These are phyloP conservation scores for Plectosphaerella cucumerina DNA, from an alignment of 2,329 filamentous ascomycete genomes.

Conservation along the genomic window DNA sequence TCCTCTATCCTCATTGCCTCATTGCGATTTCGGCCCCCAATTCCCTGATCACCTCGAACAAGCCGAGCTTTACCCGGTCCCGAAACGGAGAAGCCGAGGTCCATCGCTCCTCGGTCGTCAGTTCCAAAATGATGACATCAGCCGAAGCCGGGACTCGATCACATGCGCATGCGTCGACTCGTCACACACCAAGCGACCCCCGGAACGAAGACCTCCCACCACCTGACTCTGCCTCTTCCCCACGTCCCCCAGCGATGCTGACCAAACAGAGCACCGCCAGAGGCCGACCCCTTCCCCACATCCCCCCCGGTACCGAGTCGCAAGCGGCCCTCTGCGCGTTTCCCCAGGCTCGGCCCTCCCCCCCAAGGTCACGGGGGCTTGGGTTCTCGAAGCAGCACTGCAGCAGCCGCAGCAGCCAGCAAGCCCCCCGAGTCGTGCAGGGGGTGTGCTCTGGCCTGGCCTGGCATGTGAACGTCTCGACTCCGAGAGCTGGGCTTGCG, in stretches of 20 bases:
- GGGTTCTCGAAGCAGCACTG: background rate
- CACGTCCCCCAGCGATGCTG: background rate
- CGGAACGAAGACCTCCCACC: background rate
- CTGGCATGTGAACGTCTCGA: constrained; percentile 3
- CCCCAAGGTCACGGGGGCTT: background rate
- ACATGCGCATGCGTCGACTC: background rate
- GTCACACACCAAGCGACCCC: no score
- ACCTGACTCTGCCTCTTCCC: background rate
- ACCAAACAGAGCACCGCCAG: background rate
- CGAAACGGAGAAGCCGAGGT: background rate
- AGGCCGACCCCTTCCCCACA: background rate
- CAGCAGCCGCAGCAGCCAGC: no score
- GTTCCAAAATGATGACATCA: background rate
- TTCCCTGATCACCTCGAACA: no score
- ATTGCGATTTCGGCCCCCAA: no score
- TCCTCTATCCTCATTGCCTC: no score
- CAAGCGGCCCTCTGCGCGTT: background rate
- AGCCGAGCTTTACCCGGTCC: background rate
- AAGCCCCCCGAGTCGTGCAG: background rate
- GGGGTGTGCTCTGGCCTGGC: background rate
- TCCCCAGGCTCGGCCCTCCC: no score
- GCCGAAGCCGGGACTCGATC: background rate
- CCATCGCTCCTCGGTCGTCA: background rate
- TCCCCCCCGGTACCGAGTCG: background rate
- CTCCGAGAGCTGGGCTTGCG: background rate